A percentile compares a stretch with the other conserved stretches of the same genome.
phyloP scores from a whole-genome alignment of 345 rosid genomes.

The Abelmoschus esculentus region DNA sequence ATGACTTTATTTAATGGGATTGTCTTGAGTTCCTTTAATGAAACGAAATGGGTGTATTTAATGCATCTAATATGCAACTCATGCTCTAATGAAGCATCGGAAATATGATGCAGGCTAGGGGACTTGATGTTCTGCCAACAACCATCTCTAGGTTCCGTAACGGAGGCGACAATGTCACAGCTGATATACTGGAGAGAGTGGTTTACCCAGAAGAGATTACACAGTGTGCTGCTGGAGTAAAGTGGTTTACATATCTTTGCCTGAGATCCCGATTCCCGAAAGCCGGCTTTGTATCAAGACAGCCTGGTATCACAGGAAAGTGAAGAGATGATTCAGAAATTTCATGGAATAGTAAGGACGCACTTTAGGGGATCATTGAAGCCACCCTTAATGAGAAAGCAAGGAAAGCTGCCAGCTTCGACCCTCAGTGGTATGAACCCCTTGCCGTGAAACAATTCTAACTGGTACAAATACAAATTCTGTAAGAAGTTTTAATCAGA shows the following conservation, averaged over 20 bases:
- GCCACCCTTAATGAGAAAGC: slow-evolving; percentile 83
- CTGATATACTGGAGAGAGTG: slow-evolving; percentile 58
- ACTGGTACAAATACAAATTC: neutral
- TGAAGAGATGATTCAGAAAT: slow-evolving; percentile 52
- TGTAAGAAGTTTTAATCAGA: neutral
- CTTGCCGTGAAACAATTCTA: slow-evolving; percentile 44
- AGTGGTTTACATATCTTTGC: slow-evolving; percentile 79
- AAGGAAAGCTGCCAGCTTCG: slow-evolving; percentile 91
- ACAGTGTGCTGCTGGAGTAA: slow-evolving; percentile 92
- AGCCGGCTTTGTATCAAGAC: slow-evolving; percentile 15
- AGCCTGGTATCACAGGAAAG: slow-evolving; percentile 16
- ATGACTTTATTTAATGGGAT: neutral
- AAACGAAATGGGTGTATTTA: neutral
- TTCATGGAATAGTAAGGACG: slow-evolving; percentile 48
- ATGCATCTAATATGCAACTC: neutral
- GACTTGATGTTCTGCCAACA: slow-evolving; percentile 84
- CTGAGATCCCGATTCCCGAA: slow-evolving; percentile 38
- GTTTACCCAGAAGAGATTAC: slow-evolving; percentile 87
- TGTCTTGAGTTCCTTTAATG: neutral
- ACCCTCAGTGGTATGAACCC: slow-evolving; percentile 80
- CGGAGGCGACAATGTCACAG: slow-evolving; percentile 75
- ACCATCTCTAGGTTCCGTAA: slow-evolving; percentile 74
- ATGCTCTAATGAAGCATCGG: neutral
- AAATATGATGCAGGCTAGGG: slow-evolving; percentile 66
- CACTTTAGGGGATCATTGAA: slow-evolving; percentile 91